Conservation (phyloP, 352 stramenopile genomes). For the Globisporangium alternatum region DNA sequence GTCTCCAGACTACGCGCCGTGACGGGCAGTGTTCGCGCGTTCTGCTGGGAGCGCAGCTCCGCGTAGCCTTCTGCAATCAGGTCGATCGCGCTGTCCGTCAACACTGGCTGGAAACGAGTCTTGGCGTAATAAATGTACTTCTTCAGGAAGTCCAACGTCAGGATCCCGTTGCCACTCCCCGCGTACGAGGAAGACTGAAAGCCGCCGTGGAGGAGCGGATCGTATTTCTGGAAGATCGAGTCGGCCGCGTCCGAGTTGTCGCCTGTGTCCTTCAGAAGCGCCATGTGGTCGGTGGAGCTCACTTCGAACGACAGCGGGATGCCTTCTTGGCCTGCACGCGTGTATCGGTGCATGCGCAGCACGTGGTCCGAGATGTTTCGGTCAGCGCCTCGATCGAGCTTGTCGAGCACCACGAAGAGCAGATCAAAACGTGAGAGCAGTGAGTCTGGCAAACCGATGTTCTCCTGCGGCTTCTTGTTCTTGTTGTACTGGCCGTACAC, state of each 20-base stretch:
- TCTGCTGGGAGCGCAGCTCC: constrained; percentile 95
- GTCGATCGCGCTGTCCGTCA: constrained; percentile 87
- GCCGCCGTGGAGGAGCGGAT: constrained; percentile 84
- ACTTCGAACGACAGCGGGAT: constrained; percentile 87
- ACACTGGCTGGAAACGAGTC: constrained; percentile 85
- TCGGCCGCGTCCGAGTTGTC: constrained; percentile 72
- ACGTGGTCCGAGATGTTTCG: constrained; percentile 97
- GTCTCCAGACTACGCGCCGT: constrained; percentile 99
- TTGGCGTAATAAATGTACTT: constrained; percentile 99
- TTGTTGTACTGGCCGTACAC: constrained; percentile 99
- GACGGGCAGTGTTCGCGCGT: constrained; percentile 91
- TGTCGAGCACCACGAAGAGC: constrained; percentile 99
- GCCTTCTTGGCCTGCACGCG: constrained; percentile 80
- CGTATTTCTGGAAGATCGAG: constrained; percentile 90
- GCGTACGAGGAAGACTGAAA: constrained; percentile 50
- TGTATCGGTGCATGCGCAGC: constrained; percentile 96
- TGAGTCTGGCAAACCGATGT: constrained; percentile 99
- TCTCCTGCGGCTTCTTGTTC: constrained; percentile 96
- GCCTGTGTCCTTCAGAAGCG: constrained; percentile 54
- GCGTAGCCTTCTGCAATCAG: constrained; percentile 97
- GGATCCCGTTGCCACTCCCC: constrained; percentile 70
- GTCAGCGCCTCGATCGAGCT: constrained; percentile 93
- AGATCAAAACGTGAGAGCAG: constrained; percentile 99
- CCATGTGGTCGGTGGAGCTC: constrained; percentile 78
- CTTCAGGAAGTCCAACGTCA: constrained; percentile 96